Base-by-base conservation (phyloP, 306 rosid genomes). In the Echinosophora koreensis region DNA sequence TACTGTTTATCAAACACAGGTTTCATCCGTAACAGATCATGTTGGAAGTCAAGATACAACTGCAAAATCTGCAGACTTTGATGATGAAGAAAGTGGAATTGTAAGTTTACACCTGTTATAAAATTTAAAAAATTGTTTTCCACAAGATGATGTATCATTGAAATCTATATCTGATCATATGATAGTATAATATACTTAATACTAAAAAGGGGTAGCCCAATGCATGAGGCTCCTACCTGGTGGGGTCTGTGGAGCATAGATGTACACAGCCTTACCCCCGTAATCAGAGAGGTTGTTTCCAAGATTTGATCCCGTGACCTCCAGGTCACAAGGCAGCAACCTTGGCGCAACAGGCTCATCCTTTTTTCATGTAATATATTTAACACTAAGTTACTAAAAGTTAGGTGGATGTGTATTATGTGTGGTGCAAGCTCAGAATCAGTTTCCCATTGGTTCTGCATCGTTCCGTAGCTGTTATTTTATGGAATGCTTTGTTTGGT, bases 51-150 rank as follows among this genome's bases (percentile, higher is more conserved):
- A 95, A 86, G 99, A 95, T 56, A 42, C 86, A 51, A 90, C 85
- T 65, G 91, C 97, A 50, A 95, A 95, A 84, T 88, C 99, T 61
- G 97, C 97, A 10, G 97, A 95, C 72, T 93, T 95, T 78, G 99
- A 95, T 83, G 99, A 95, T 41, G 99, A 95, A 82, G 99, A 95
- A 35, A 94, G 99, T 54, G 99, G 99, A 73, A 84, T 95, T 97
- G 99, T 95, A 77, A 80, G 91, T 82, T 66, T 41, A 38, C 68
- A 70, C 15, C 44, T 73, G 22, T 35, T 30, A 8, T 59, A 10
- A 17, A 56, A 60, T 42, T 34, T 50, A 12, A 12, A 47, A 51
- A 69, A 16, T 57, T 50, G 37, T 54, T 68, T 71, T 46, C 38
- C 17, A 10, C 41, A 13, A 28, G 80, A 46, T 14, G 55, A 8